Conservation (phyloP, 169 alveolate species). For the Plasmodium berghei region DNA sequence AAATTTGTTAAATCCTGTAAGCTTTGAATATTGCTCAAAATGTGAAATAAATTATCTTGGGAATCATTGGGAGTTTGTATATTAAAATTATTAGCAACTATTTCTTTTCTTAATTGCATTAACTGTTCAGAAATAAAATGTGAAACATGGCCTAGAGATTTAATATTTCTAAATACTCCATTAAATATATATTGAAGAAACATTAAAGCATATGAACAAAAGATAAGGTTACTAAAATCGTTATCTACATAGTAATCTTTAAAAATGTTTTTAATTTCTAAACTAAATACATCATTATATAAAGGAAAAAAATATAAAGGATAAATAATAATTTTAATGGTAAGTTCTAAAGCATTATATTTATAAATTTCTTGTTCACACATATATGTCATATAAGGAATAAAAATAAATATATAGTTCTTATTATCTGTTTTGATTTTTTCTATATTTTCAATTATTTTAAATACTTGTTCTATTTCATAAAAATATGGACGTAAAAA, state of each 20-base stretch:
- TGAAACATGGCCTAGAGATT: conserved; percentile 43
- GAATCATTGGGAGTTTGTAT: conserved; percentile 44
- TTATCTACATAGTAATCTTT: conserved; percentile 68
- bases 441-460: conserved; percentile 54
- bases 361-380: conserved; percentile 41
- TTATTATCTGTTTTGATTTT: background rate
- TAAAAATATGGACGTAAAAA: conserved; percentile 65
- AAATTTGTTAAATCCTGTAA: conserved; percentile 13
- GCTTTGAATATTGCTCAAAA: conserved; percentile 32
- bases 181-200: conserved; percentile 50
- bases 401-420: conserved; percentile 40
- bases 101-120: conserved; percentile 71
- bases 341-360: conserved; percentile 16
- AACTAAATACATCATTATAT: conserved; percentile 66
- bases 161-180: conserved; percentile 50
- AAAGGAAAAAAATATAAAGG: conserved; percentile 67
- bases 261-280: conserved; percentile 42
- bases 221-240: conserved; percentile 31
- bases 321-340: conserved; percentile 24
- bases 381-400: conserved; percentile 61
- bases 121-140: conserved; percentile 44
- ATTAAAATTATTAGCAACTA: conserved; percentile 34
- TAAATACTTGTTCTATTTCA: conserved; percentile 43
- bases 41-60: conserved; percentile 23
- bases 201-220: conserved; percentile 62